Percentiles rank a stretch among this genome's conserved stretches.
phyloP scores from a whole-genome alignment of 305 asterid genomes.

The Fraxinus sp. region DNA sequence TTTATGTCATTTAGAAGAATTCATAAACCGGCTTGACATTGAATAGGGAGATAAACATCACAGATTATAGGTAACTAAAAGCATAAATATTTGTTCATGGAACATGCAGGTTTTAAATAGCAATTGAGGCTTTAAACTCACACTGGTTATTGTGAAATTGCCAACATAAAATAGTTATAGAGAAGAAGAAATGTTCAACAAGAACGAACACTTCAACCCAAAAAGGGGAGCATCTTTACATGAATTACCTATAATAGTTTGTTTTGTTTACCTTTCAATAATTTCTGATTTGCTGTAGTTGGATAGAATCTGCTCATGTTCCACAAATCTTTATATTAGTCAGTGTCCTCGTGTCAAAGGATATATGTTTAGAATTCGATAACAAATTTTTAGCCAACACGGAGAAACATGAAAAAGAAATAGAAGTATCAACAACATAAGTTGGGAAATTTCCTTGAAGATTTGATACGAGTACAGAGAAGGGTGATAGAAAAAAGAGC shows the following conservation, averaged over 20 bases:
- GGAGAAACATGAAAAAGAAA: constrained; percentile 14
- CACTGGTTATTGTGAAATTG: neutral
- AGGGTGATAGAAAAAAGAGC: neutral
- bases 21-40: neutral
- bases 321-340: constrained; percentile 22
- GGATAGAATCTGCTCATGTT: constrained; percentile 59
- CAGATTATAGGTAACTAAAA: neutral
- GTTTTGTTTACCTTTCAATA: constrained; percentile 62
- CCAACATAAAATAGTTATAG: neutral
- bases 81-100: neutral
- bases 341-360: constrained; percentile 25
- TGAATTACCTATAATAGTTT: neutral
- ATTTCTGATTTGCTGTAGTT: constrained; percentile 66
- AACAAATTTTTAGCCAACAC: constrained; percentile 12
- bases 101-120: neutral
- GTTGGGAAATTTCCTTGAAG: neutral
- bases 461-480: neutral
- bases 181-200: constrained; percentile 14
- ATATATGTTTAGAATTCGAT: neutral
- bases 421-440: neutral
- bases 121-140: constrained; percentile 2
- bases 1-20: constrained; percentile 4
- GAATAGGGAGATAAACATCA: neutral
- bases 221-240: neutral
- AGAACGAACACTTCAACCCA: constrained; percentile 16